Base-by-base conservation (phyloP, 129 eudicot species). In the Flaveria robusta region DNA sequence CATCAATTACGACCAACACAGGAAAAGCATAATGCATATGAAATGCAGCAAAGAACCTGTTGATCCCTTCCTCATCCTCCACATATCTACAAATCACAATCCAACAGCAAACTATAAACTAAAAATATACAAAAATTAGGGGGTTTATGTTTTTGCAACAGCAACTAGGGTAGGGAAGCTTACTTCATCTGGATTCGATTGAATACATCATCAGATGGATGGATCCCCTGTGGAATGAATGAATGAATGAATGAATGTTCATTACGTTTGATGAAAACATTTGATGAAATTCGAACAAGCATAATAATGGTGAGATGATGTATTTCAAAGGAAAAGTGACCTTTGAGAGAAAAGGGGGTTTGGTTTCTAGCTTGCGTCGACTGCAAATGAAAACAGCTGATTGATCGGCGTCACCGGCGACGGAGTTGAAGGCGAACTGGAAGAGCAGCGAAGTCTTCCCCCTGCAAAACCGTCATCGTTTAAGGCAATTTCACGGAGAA, bases 1-100 rank as follows among this genome's bases (percentile, higher is more conserved):
- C 91, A 72, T 93, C 97, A 20, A 93, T 71, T 20, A 93, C 71
- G 39, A 93, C 91, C 66, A 81, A 77, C 47, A 41, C 65, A 43
- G 98, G 98, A 75, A 71, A 81, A 4, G 19, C 47, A 77, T 79
- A 71, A 59, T 84, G 85, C 85, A 88, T 75, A 79, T 93, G 98
- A 74, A 93, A 93, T 51, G 97, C 98, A 80, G 98, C 88, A 74
- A 93, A 93, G 69, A 85, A 93, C 51, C 82, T 79, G 81, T 85
- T 83, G 79, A 93, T 81, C 75, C 89, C 97, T 70, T 88, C 96
- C 69, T 84, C 91, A 81, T 86, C 90, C 37, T 93, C 93, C 68
- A 90, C 87, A 63, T 93, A 93, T 87, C 98, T 93, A 74, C 20
- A 9, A n/a, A 34, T 64, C 63, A 72, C 39, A 65, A 69, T n/a